These are phyloP conservation scores for Meyerozyma guilliermondii DNA, from an alignment of 1,139 yeast species.

Conservation along the genomic window DNA sequence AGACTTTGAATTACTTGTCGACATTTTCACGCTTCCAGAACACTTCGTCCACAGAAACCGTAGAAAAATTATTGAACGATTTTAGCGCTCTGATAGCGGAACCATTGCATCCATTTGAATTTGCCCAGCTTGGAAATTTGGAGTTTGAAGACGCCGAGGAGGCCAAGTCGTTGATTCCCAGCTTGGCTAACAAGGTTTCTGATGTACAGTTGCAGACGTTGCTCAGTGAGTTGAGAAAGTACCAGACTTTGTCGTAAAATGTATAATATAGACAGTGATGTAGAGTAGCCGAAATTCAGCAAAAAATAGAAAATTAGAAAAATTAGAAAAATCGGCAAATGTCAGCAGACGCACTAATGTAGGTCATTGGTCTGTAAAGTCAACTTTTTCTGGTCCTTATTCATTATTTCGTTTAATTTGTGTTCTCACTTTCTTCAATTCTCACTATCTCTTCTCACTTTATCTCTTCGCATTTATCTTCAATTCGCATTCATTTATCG, in stretches of 20 bases:
- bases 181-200: conserved; percentile 71
- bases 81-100: conserved; percentile 55
- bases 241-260: conserved; percentile 37
- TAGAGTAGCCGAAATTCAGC: background rate
- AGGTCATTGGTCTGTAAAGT: too few relatives aligned
- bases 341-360: too few relatives aligned
- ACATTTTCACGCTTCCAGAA: conserved; percentile 87
- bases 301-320: background rate
- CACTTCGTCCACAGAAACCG: conserved; percentile 89
- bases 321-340: too few relatives aligned
- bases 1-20: conserved; percentile 83
- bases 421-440: background rate
- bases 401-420: background rate
- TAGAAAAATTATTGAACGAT: conserved; percentile 73
- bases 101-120: conserved; percentile 88
- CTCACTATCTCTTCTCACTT: background rate
- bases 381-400: background rate
- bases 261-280: background rate
- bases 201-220: conserved; percentile 85
- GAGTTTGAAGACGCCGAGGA: conserved; percentile 98
- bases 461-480: too few relatives aligned
- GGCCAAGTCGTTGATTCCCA: conserved; percentile 90
- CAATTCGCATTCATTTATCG: background rate
- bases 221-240: conserved; percentile 77
- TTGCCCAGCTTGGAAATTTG: conserved; percentile 89